Base-by-base conservation (phyloP, 441 rosid genomes). In the Aquilaria agallochum region DNA sequence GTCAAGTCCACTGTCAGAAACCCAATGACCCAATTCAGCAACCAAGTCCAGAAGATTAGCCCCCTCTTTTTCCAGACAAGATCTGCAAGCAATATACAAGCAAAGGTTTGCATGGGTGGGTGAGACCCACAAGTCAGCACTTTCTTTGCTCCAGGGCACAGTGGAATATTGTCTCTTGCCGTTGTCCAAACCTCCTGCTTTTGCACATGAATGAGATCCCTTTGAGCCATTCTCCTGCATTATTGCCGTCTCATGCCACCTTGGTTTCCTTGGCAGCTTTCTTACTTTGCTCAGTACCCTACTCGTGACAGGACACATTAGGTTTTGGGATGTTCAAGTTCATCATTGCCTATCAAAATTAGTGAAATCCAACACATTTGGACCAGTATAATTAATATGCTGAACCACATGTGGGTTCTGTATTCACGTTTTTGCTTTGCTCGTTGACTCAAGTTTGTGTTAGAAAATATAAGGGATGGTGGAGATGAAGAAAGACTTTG, bases 181-280 rank as follows among this genome's bases (percentile, higher is more conserved):
- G 31, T 60, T 73, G 79, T 72, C 81, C 45, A 56, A 14, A 33
- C 5, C 33, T 46, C 60, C 65, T 56, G 63, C 59, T 69, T 77
- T 79, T 59, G 69, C 79, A 72, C 78, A 73, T 79, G 82, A 67
- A 66, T 73, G 74, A 78, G 82, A 78, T 60, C 80, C 64, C 62
- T 46, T 33, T 36, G 9, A 13, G 55, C 48, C 65, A 31, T 52
- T 71, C 63, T 65, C 65, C 73, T 69, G 60, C 62, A 62, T 34
- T 52, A 34, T 69, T 69, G 66, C 42, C 51, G 36, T 60, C 45
- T 50, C 32, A 14, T 58, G 52, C 7, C 31, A 30, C 53, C 32
- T 58, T 27, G 9, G 60, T 58, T 58, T 55, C 65, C 40, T 8
- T 20, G 59, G 6, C 68, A 54, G 31, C 33, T 52, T 69, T 31